Evolutionary conservation across 257 asterid genomes (phyloP), one percentile per base, ranked within the genome.

Genomic region (Solanum megistacrolobum): DNA sequence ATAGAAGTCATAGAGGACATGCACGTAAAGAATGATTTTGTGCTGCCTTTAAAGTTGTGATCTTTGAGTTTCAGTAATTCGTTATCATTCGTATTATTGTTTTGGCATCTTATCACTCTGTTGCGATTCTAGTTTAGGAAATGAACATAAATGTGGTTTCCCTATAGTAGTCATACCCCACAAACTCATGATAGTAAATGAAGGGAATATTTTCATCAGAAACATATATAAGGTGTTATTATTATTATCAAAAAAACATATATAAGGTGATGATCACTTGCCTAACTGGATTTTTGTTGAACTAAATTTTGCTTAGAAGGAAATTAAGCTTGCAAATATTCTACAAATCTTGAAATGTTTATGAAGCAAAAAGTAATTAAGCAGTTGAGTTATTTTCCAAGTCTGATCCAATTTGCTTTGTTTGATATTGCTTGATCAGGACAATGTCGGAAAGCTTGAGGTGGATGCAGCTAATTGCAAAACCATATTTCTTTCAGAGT

Each of bases 401-500:
- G 43, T 48, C 29, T 82, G 71, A 82, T 82, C 9, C 7, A 31
- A 18, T 87, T 83, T 12, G 41, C n/a, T n/a, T n/a, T 25, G 87
- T 81, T 18, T 88, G 84, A 84, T 81, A 87, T 86, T 69, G 39
- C 65, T 88, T 86, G 68, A 69, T 88, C 93, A 97, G 99, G 97
- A 92, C 84, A 88, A 92, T 79, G 88, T 92, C 36, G 97, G 98
- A 85, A 92, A 90, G 90, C 94, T 95, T 66, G 99, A 97, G 92
- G 93, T 94, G 87, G 99, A 97, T 89, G 99, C 95, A 55, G 98
- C 98, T 1, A 91, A 94, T 88, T 96, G 99, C 92, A 96, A 96
- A 93, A 97, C 98, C 12, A 94, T 93, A 27, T 95, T 97, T 92
- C 97, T 97, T 87, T 96, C 99, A 10, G 92, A 95, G 99, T 97